Evolutionary conservation across 129 eudicot species (phyloP).

Genomic region (Flaveria linearis): DNA sequence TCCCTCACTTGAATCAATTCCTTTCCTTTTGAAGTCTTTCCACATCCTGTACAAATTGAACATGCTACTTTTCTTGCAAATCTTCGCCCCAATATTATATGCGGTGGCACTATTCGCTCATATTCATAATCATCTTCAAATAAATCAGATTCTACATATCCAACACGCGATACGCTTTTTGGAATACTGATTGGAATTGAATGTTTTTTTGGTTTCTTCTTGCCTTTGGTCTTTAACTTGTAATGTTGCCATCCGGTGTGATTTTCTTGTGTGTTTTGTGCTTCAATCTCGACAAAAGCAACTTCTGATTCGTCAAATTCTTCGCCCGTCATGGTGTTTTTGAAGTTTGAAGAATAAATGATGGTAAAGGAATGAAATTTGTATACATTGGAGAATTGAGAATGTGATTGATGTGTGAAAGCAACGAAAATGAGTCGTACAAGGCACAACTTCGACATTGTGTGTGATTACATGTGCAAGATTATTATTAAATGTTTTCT

Average conservation of each 20-base stretch:
- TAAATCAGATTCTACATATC: constrained; percentile 35
- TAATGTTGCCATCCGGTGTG: not conserved
- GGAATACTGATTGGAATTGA: constrained; percentile 40
- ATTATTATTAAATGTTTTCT: constrained; percentile 25
- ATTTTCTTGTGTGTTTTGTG: not conserved
- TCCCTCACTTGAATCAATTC: constrained; percentile 64
- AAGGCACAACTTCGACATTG: constrained; percentile 27
- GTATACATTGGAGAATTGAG: constrained; percentile 14
- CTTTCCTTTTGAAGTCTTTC: constrained; percentile 50
- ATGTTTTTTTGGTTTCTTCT: constrained; percentile 17
- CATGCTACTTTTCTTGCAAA: constrained; percentile 54
- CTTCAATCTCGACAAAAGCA: constrained; percentile 31
- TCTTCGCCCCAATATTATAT: constrained; percentile 55
- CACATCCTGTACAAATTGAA: constrained; percentile 53
- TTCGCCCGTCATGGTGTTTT: constrained; percentile 28
- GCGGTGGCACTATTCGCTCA: constrained; percentile 66
- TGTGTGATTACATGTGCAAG: constrained; percentile 34
- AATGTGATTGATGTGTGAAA: constrained; percentile 26
- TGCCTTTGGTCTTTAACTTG: constrained; percentile 6
- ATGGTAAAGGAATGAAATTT: constrained; percentile 6
- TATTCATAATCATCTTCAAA: constrained; percentile 48
- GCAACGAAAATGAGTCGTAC: constrained; percentile 37
- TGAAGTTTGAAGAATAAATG: not conserved
- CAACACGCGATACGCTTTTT: constrained; percentile 11
- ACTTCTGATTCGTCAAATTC: constrained; percentile 46